These are phyloP conservation scores for Cadophora sp. DNA, from an alignment of 2,329 filamentous ascomycete genomes.

Conservation along the genomic window DNA sequence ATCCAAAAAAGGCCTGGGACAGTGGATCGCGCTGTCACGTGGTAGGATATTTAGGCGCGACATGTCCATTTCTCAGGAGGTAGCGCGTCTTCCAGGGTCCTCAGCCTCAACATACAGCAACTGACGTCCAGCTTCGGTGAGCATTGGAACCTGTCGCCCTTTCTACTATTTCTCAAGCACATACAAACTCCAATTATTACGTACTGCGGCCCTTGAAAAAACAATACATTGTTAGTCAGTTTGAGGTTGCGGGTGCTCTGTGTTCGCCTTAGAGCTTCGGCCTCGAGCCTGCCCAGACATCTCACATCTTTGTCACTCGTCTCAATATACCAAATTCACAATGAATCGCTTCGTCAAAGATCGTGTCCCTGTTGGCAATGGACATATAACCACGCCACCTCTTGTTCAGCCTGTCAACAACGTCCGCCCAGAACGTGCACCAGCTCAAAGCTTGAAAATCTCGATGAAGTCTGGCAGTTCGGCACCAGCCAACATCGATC, in stretches of 20 bases:
- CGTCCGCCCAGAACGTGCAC: slow-evolving; percentile 11
- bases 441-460: slow-evolving; percentile 10
- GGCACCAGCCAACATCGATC: neutral
- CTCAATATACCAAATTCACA: neutral
- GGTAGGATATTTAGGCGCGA: neutral
- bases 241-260: neutral
- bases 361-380: neutral
- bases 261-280: too few relatives aligned
- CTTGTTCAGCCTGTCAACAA: slow-evolving; percentile 1
- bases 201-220: neutral
- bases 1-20: neutral
- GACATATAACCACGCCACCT: neutral
- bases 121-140: neutral
- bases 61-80: neutral
- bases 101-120: neutral
- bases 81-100: neutral
- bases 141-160: neutral
- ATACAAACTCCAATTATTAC: too few relatives aligned
- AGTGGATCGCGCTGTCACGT: neutral
- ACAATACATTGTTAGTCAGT: neutral
- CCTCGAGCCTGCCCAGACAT: neutral
- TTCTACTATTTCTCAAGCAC: neutral
- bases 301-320: neutral
- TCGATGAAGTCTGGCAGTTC: slow-evolving; percentile 10
- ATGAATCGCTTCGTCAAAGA: slow-evolving; percentile 6